Percentiles rank a stretch among this genome's conserved stretches.
phyloP scores from a whole-genome alignment of 2,329 filamentous ascomycete genomes.

The Botrytis galanthina region DNA sequence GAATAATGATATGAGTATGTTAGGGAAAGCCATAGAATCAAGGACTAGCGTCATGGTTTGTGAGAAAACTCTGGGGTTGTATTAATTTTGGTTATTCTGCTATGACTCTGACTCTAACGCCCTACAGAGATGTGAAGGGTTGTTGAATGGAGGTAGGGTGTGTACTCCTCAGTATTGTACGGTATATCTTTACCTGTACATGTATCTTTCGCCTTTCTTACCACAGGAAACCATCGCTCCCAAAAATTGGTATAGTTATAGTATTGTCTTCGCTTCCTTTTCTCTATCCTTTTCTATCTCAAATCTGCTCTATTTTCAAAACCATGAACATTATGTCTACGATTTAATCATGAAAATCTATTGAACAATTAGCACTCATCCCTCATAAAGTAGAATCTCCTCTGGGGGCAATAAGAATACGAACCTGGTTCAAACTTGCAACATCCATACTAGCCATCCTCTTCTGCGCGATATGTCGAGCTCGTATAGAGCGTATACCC shows the following conservation, averaged over 20 bases:
- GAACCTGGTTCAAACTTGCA: slow-evolving; percentile 74
- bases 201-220: not conserved
- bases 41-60: not conserved
- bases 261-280: not conserved
- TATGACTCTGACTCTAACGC: not conserved
- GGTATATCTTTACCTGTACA: not conserved
- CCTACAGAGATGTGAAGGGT: not conserved
- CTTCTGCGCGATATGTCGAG: slow-evolving; percentile 86
- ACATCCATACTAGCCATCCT: slow-evolving; percentile 77
- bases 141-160: not conserved
- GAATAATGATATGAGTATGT: not conserved
- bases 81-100: not conserved
- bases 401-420: not conserved
- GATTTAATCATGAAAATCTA: slow-evolving; percentile 70
- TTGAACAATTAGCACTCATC: slow-evolving; percentile 13
- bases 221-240: not conserved
- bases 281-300: not conserved
- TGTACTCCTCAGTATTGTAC: not conserved
- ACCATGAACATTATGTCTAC: slow-evolving; percentile 26
- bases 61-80: not conserved
- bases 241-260: not conserved
- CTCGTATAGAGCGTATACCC: slow-evolving; percentile 69
- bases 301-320: not conserved
- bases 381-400: not conserved
- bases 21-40: not conserved